A percentile compares a stretch with the other conserved stretches of the same genome.
Evolutionary conservation across 306 rosid genomes (phyloP).

Genomic region (Argentina anserina): DNA sequence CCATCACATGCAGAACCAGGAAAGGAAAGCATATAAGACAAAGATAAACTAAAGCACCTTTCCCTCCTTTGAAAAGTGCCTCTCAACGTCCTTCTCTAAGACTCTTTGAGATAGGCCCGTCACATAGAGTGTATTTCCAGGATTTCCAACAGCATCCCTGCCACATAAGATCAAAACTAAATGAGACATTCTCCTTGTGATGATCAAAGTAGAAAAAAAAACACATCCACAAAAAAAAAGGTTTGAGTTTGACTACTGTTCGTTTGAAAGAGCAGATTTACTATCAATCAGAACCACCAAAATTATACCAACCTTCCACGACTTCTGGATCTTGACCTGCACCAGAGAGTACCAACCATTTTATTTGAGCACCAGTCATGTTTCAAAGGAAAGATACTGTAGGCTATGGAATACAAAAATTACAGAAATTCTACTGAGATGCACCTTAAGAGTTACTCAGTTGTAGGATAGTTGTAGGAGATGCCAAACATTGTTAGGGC

Average conservation of each 20-base stretch:
- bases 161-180: slow-evolving; percentile 12
- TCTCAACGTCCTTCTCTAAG: slow-evolving; percentile 82
- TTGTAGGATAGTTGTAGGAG: background rate
- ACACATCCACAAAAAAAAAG: background rate
- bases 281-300: background rate
- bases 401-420: background rate
- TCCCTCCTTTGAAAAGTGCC: slow-evolving; percentile 92
- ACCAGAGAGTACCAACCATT: slow-evolving; percentile 23
- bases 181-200: too few relatives aligned
- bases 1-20: background rate
- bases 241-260: background rate
- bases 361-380: background rate
- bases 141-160: slow-evolving; percentile 51
- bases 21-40: background rate
- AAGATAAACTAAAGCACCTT: slow-evolving; percentile 46
- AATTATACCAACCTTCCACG: slow-evolving; percentile 56
- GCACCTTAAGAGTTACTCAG: background rate
- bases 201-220: too few relatives aligned
- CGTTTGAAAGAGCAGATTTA: background rate
- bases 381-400: background rate
- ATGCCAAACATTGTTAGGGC: background rate
- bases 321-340: slow-evolving; percentile 85
- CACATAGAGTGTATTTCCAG: slow-evolving; percentile 86
- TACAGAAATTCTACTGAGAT: background rate
- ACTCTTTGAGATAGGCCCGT: slow-evolving; percentile 94